Base-by-base conservation (phyloP, 371 early-diverging fungal species). In the Batkoa obscura region DNA sequence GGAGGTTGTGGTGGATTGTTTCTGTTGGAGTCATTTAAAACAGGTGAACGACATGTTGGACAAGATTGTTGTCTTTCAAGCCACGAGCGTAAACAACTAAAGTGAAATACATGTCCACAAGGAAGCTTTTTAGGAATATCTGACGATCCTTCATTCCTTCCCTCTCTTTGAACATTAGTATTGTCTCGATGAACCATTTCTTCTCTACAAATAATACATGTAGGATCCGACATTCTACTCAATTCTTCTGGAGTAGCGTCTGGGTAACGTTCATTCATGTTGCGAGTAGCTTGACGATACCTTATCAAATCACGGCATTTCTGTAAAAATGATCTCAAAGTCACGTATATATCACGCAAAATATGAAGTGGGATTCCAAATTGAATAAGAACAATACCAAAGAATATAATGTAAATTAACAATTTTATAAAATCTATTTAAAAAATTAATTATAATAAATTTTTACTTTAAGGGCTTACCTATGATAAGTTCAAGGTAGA, bases 101-200 rank as follows among this genome's bases (percentile, higher is more conserved):
- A 84, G 68, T 99, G 99, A 67, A 99, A 98, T 9, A 94, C 79
- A 63, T 99, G 99, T 0, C 93, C 90, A 68, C 99, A 99, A 5
- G 86, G 86, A 15, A 98, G 73, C 53, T 86, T 89, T 67, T 98
- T 98, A 3, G 95, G 90, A 1, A 79, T 78, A 63, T 83, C 79
- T 41, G 73, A 67, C 51, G 68, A 50, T 36, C 63, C 56, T 32
- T 64, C 64, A 57, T 65, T 60, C 32, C 66, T 56, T 55, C 42
- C 12, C 57, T 47, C 31, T 55, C 49, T 47, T 17, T 35, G 50
- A 45, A 52, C 13, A 45, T 42, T 32, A 15, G 58, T 3, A 33
- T 42, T 41, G 36, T 52, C 55, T 15, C 55, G 8, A 32, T 63
- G 65, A 3, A 67, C 54, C 94, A 96, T 93, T 41, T 96, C 97